Percentiles rank a stretch among this genome's conserved stretches.
phyloP scores from a whole-genome alignment of 306 rosid genomes.

The Astragalus membranaceus region DNA sequence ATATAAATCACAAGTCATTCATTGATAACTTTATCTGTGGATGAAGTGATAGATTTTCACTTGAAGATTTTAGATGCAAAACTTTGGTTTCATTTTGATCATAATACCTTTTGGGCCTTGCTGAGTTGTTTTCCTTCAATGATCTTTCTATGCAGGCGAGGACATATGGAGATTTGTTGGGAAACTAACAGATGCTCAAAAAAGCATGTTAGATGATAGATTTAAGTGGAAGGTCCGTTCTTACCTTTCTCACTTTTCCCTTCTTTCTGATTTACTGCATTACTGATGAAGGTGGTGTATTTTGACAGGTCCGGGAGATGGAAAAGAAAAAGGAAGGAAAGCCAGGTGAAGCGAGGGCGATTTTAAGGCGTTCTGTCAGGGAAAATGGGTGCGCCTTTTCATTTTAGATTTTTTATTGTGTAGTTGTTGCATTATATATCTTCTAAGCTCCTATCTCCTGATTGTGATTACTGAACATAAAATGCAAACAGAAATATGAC shows the following conservation, averaged over 20 bases:
- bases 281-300: slow-evolving; percentile 13
- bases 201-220: slow-evolving; percentile 93
- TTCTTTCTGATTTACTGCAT: not conserved
- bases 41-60: not conserved
- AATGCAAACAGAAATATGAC: not conserved
- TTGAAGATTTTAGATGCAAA: not conserved
- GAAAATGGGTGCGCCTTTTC: slow-evolving; percentile 59
- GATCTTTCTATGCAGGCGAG: slow-evolving; percentile 49
- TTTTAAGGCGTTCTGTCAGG: slow-evolving; percentile 82
- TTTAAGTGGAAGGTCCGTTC: slow-evolving; percentile 90
- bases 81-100: not conserved
- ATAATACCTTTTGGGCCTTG: not conserved
- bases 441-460: not conserved
- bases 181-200: slow-evolving; percentile 95
- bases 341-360: slow-evolving; percentile 96
- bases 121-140: slow-evolving; percentile 1
- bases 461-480: not conserved
- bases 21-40: not conserved
- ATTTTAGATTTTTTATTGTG: not conserved
- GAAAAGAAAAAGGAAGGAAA: slow-evolving; percentile 96
- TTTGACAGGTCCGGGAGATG: slow-evolving; percentile 81
- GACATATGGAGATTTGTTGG: slow-evolving; percentile 98
- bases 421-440: not conserved
- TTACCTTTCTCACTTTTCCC: not conserved
- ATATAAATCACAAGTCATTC: not conserved